Evolutionary conservation across 768 basidiomycete genomes (phyloP), one percentile per base, ranked within the genome.

Genomic region (Daedaleopsis sinensis): DNA sequence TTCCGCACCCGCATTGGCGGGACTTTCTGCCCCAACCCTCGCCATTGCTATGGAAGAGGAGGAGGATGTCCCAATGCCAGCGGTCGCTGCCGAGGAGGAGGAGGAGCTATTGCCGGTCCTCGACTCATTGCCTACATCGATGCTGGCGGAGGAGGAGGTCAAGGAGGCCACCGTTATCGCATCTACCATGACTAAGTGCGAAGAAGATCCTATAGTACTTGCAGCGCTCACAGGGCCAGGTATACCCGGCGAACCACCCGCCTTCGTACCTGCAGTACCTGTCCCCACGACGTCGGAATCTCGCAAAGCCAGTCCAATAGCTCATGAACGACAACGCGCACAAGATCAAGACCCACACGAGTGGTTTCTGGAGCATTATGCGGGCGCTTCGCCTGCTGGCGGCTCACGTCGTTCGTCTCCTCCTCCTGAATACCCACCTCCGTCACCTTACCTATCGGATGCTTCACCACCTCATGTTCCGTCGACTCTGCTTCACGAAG

Each of bases 281-380:
- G 19, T 15, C 19, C 23, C 10, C 47, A 23, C 9, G 21, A 8
- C 7, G 18, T 46, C 44, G 4, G n/a, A 32, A 32, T 32, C 27
- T 32, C 27, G 44, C n/a, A 19, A n/a, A 4, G 9, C n/a, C 13
- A n/a, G 9, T 10, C 18, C 44, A 46, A 18, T 46, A 18, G 7
- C 21, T 3, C 23, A 15, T 24, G 13, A 21, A 49, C 13, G 6
- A 27, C 47, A 21, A 24, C 12, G 27, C 27, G 27, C 27, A 7
- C 47, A 23, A 18, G 75, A 82, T 35, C 79, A 82, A 61, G 86
- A 88, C 67, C 75, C 84, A 1, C 82, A 88, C 67, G 84, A 86
- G 67, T 86, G 84, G 84, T 73, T 86, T 55, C 68, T 85, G 62
- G 81, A 86, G 68, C 84, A 84, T 38, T 83, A 77, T 65, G 77